These are phyloP conservation scores for Volvox africanus DNA, from an alignment of 139 green algal genomes.

Conservation along the genomic window DNA sequence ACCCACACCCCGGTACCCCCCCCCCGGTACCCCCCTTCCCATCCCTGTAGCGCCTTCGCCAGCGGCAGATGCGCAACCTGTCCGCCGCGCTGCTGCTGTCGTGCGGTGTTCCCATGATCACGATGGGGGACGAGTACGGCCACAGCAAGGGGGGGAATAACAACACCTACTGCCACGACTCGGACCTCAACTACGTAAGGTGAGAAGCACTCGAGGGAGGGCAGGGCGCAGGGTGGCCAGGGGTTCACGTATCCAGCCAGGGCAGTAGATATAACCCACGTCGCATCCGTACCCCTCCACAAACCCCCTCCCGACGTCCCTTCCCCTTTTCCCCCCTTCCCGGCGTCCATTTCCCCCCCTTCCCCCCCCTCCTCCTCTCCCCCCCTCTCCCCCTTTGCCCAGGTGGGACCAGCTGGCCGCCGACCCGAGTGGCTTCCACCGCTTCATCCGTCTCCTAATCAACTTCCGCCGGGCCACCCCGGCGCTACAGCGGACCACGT, in stretches of 20 bases:
- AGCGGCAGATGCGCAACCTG: conserved; percentile 94
- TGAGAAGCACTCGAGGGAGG: not conserved
- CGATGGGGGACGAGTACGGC: conserved; percentile 97
- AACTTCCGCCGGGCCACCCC: conserved; percentile 52
- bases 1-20: not conserved
- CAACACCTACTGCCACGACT: conserved; percentile 99
- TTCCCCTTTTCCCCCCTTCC: too few relatives aligned
- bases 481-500: conserved; percentile 75
- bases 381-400: not conserved
- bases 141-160: conserved; percentile 98
- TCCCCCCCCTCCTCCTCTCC: too few relatives aligned
- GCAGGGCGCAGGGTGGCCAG: not conserved
- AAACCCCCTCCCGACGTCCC: too few relatives aligned
- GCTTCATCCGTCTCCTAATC: conserved; percentile 85
- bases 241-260: not conserved
- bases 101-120: conserved; percentile 95
- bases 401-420: conserved; percentile 77
- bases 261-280: too few relatives aligned
- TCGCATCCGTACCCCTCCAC: too few relatives aligned
- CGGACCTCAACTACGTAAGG: conserved; percentile 77
- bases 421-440: conserved; percentile 77
- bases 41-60: conserved; percentile 62
- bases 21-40: not conserved
- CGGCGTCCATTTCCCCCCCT: too few relatives aligned
- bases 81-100: conserved; percentile 88